These are phyloP conservation scores for Pugionium dolabratum DNA, from an alignment of 345 rosid genomes.

Conservation along the genomic window DNA sequence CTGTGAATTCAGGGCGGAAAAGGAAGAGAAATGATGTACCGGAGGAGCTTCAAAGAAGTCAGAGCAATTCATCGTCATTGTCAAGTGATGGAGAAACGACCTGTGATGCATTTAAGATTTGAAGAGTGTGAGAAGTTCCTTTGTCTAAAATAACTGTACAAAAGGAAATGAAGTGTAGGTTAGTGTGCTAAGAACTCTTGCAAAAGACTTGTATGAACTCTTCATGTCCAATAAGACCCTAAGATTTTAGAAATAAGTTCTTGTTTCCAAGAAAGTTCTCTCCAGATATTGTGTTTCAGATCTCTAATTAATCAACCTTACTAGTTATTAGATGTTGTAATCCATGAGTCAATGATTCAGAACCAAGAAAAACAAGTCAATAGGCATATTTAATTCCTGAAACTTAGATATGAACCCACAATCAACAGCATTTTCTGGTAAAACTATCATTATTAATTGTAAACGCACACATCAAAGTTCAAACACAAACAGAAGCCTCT, in stretches of 20 bases:
- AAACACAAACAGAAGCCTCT: background rate
- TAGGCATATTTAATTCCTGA: background rate
- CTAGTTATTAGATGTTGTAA: constrained; percentile 4
- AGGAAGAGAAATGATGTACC: constrained; percentile 45
- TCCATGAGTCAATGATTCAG: constrained; percentile 18
- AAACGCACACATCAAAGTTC: background rate
- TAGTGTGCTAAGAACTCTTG: constrained; percentile 29
- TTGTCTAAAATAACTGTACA: constrained; percentile 21
- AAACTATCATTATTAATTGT: background rate
- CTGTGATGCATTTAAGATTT: constrained; percentile 17
- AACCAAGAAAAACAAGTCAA: constrained; percentile 1
- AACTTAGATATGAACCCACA: background rate
- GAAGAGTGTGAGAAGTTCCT: constrained; percentile 10
- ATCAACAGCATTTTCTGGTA: too few relatives aligned
- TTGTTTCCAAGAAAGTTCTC: constrained; percentile 13
- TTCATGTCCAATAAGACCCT: constrained; percentile 18
- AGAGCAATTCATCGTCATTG: constrained; percentile 28
- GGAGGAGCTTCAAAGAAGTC: constrained; percentile 30
- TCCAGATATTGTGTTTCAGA: constrained; percentile 1
- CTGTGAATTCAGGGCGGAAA: constrained; percentile 53
- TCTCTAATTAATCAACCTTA: constrained; percentile 5
- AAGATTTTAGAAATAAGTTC: constrained; percentile 22
- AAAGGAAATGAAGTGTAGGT: constrained; percentile 23
- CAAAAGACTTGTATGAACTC: constrained; percentile 18
- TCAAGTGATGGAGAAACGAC: constrained; percentile 29